Base-by-base conservation (phyloP, 1,139 yeast species). In the Kodamaea arcana region DNA sequence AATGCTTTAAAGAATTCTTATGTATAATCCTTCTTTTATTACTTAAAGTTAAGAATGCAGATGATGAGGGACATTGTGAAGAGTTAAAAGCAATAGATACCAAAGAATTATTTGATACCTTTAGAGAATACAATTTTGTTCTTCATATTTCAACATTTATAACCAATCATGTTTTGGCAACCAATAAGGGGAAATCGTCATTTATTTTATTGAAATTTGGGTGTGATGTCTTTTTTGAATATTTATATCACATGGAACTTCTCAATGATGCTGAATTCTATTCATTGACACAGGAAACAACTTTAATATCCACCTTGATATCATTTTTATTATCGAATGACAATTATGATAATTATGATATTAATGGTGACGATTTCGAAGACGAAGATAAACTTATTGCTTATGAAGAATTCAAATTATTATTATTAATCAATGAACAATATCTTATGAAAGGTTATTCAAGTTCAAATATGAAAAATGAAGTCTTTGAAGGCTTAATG, bases 351-450 rank as follows among this genome's bases (percentile, higher is more conserved):
- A 56, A 60, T 34, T 65, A 65, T 42, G 68, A 65, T 34, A 46
- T 60, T 17, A 54, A 56, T 31, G 58, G 54, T 5, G 67, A 61
- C 30, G 62, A 68, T 42, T 64, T 72, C 48, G 75, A 75, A 29
- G 76, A 76, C 34, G 85, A 78, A 40, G 81, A 79, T 44, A 72
- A 81, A 31, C 48, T 64, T n/a, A 71, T 75, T 40, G 84, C 86
- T 34, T 79, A 79, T 45, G 78, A 85, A 27, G 80, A 81, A 46
- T 82, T 87, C 62, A 82, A 82, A 50, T 63, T 85, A n/a, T 57
- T 87, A 8, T 62, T 88, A 30, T 77, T 86, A 2, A 64, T 88
- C 15, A 87, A 87, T 54, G 96, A 88, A 53, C 96, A 88, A 54
- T 88, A 78, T 54, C 75, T 88, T 75, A 82, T 86, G 78, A 69